A percentile compares a stretch with the other conserved stretches of the same genome.
phyloP scores from a whole-genome alignment of 129 eudicot species.

The Lactuca saligna region DNA sequence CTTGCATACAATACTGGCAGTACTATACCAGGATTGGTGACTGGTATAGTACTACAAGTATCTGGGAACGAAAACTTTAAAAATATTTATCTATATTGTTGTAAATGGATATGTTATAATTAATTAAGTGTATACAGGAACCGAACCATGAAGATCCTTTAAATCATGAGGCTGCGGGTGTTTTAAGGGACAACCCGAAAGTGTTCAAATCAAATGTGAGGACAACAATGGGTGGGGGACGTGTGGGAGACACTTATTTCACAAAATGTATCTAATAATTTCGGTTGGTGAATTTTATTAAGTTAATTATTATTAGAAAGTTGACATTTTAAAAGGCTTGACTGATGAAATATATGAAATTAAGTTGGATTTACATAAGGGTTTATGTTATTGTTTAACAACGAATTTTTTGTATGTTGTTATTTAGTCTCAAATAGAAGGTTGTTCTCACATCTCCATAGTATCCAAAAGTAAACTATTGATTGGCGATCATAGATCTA shows the following conservation, averaged over 20 bases:
- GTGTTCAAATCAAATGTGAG: slow-evolving; percentile 45
- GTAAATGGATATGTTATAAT: background rate
- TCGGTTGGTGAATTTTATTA: background rate
- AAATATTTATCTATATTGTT: too few species aligned
- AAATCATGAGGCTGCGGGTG: slow-evolving; percentile 64
- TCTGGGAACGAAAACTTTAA: background rate
- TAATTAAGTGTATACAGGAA: slow-evolving; percentile 39
- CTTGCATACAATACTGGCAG: background rate
- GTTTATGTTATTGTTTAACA: too few species aligned
- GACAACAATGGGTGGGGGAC: slow-evolving; percentile 58
- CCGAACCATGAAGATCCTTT: slow-evolving; percentile 73
- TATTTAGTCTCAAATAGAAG: too few species aligned
- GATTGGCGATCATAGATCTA: too few species aligned
- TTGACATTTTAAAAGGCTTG: background rate
- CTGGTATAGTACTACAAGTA: background rate
- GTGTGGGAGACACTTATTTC: slow-evolving; percentile 44
- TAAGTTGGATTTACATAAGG: too few species aligned
- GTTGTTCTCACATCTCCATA: too few species aligned
- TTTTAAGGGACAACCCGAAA: slow-evolving; percentile 63
- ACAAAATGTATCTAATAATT: slow-evolving; percentile 34
- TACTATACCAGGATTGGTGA: too few species aligned
- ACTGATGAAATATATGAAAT: too few species aligned
- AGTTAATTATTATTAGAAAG: background rate
- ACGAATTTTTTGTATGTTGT: too few species aligned
- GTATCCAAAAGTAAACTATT: too few species aligned